Evolutionary conservation across 768 basidiomycete species (phyloP).

Genomic region (Kwoniella shandongensis): DNA sequence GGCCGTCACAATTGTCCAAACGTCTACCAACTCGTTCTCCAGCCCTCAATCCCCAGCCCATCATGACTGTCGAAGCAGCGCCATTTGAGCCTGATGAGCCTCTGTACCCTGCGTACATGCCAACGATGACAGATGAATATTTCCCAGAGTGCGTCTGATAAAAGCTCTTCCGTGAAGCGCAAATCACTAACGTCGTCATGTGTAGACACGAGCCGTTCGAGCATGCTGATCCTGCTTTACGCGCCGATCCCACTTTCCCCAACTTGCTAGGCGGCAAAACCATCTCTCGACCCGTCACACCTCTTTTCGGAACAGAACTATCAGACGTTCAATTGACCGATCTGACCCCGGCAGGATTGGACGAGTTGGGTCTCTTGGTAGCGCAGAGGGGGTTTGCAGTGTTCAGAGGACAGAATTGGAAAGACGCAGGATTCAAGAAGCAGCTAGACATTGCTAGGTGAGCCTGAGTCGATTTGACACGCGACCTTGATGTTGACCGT

Average conservation of each 20-base stretch:
- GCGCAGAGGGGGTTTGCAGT: slow-evolving; percentile 21
- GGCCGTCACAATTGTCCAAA: too few relatives aligned
- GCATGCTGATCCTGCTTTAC: slow-evolving; percentile 10
- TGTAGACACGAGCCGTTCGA: slow-evolving; percentile 13
- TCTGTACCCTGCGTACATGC: slow-evolving; percentile 18
- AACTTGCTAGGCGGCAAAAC: slow-evolving; percentile 1
- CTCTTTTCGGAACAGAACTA: slow-evolving; percentile 14
- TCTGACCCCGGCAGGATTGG: slow-evolving; percentile 12
- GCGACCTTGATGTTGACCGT: neutral
- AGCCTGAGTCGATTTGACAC: neutral
- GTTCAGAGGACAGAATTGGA: slow-evolving; percentile 19
- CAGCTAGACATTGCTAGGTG: slow-evolving; percentile 21
- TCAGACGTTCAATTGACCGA: slow-evolving; percentile 11
- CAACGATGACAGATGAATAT: slow-evolving; percentile 4
- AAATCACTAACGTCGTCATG: too few relatives aligned
- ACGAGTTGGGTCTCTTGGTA: slow-evolving; percentile 19
- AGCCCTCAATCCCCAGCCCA: too few relatives aligned
- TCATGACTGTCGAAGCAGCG: slow-evolving; percentile 5
- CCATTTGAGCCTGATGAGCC: slow-evolving; percentile 13
- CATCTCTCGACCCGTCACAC: slow-evolving; percentile 6
- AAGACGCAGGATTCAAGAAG: slow-evolving; percentile 11
- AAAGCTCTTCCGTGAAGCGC: neutral
- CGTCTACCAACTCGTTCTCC: too few relatives aligned
- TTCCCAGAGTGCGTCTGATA: neutral
- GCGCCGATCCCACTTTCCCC: slow-evolving; percentile 7